phyloP scores from a whole-genome alignment of 495 filamentous ascomycete species.

The Xylaria grammica region DNA sequence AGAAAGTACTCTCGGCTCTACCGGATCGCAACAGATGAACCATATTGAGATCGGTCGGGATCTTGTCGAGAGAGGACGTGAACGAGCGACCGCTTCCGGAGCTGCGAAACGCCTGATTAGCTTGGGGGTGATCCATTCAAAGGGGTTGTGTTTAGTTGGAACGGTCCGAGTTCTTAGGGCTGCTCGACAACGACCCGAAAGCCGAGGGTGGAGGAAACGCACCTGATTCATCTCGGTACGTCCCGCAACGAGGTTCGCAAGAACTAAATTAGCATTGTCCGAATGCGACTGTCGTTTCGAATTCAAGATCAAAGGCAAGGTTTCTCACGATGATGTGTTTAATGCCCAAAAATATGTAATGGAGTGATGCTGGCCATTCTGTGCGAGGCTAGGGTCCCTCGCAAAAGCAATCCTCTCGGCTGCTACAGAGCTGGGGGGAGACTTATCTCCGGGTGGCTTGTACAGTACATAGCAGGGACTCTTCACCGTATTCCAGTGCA shows the following conservation, averaged over 20 bases:
- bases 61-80: slow-evolving; percentile 12
- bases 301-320: slow-evolving; percentile 1
- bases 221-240: slow-evolving; percentile 8
- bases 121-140: background rate
- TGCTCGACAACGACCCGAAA: background rate
- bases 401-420: background rate
- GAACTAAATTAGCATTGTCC: slow-evolving; percentile 9
- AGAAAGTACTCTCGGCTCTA: slow-evolving; percentile 1
- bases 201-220: slow-evolving; percentile 6
- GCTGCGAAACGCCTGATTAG: slow-evolving; percentile 7
- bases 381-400: background rate
- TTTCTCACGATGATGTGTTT: slow-evolving; percentile 6
- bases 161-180: background rate
- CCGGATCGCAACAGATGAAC: slow-evolving; percentile 13
- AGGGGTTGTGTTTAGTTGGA: slow-evolving; percentile 1
- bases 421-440: background rate
- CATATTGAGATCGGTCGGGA: slow-evolving; percentile 1
- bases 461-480: slow-evolving; percentile 2
- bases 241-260: slow-evolving; percentile 13
- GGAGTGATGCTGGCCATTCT: slow-evolving; percentile 10
- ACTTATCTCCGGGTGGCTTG: slow-evolving; percentile 2
- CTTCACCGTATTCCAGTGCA: slow-evolving; percentile 2
- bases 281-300: slow-evolving; percentile 3
- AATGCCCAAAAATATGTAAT: slow-evolving; percentile 6
- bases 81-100: slow-evolving; percentile 12